These are phyloP conservation scores for Sugiyamaella chiloensis DNA, from an alignment of 805 yeast genomes.

Conservation along the genomic window DNA sequence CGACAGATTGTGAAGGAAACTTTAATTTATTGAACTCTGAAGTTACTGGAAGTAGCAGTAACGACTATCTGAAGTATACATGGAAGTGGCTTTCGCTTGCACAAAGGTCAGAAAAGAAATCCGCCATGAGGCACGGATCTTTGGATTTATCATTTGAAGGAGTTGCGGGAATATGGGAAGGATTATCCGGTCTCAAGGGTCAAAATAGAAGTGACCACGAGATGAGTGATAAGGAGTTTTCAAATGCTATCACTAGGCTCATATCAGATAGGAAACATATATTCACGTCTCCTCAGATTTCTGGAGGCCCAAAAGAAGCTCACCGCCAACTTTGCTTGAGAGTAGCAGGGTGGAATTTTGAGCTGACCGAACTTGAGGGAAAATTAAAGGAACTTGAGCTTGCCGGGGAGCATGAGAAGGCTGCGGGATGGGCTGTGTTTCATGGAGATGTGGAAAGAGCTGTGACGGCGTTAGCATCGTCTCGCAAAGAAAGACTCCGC, in stretches of 20 bases:
- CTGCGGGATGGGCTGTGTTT: slow-evolving; percentile 97
- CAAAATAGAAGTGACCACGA: slow-evolving; percentile 21
- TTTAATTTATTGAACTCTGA: slow-evolving; percentile 51
- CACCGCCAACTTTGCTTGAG: slow-evolving; percentile 77
- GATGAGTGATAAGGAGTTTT: slow-evolving; percentile 42
- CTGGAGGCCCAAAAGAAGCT: slow-evolving; percentile 44
- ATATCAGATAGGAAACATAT: slow-evolving; percentile 39
- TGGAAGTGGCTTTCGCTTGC: slow-evolving; percentile 92
- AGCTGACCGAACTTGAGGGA: slow-evolving; percentile 69
- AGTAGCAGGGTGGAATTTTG: slow-evolving; percentile 88
- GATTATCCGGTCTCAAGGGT: slow-evolving; percentile 23
- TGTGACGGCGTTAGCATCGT: slow-evolving; percentile 69
- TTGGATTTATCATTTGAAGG: slow-evolving; percentile 86
- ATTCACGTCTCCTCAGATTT: slow-evolving; percentile 26
- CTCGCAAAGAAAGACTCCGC: slow-evolving; percentile 65
- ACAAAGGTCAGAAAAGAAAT: slow-evolving; percentile 56
- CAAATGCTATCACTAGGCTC: slow-evolving; percentile 51
- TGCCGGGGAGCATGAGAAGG: slow-evolving; percentile 70
- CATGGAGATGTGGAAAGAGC: slow-evolving; percentile 85
- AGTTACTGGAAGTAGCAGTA: slow-evolving; percentile 32
- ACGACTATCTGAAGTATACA: slow-evolving; percentile 63
- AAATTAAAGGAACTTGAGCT: slow-evolving; percentile 55
- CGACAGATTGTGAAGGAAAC: slow-evolving; percentile 62
- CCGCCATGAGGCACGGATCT: slow-evolving; percentile 63
- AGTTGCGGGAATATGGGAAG: slow-evolving; percentile 86